phyloP scores from a whole-genome alignment of 345 rosid genomes.

The Passiflora organensis region DNA sequence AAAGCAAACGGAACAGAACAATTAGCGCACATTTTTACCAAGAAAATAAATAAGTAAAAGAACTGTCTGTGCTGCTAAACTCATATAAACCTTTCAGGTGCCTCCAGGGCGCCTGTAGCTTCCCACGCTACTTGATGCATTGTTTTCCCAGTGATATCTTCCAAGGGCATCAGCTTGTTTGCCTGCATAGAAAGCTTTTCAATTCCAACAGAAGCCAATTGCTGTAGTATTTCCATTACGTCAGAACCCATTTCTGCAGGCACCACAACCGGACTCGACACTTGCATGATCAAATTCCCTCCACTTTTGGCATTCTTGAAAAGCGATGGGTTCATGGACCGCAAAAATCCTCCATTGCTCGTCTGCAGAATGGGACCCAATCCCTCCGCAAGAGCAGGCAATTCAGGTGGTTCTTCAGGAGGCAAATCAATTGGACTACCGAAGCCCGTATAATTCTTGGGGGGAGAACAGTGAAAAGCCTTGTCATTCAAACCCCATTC shows the following conservation, averaged over 20 bases:
- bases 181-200: constrained; percentile 95
- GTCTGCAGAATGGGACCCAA: constrained; percentile 83
- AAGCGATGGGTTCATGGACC: constrained; percentile 72
- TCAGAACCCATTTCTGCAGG: constrained; percentile 98
- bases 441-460: constrained; percentile 37
- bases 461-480: constrained; percentile 68
- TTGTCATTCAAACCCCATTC: constrained; percentile 85
- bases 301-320: constrained; percentile 58
- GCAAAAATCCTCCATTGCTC: constrained; percentile 70
- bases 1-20: constrained; percentile 15
- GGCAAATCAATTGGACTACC: constrained; percentile 58
- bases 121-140: constrained; percentile 83
- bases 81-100: constrained; percentile 52
- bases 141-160: constrained; percentile 85
- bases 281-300: constrained; percentile 90
- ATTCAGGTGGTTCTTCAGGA: constrained; percentile 47
- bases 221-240: constrained; percentile 62
- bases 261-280: constrained; percentile 86
- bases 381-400: constrained; percentile 80
- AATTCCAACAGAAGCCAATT: constrained; percentile 78
- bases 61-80: too few relatives aligned
- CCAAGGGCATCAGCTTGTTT: constrained; percentile 86
- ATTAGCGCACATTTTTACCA: constrained; percentile 6
- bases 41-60: constrained; percentile 5
- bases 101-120: constrained; percentile 46